Base-by-base conservation (phyloP, 805 yeast genomes). In the Yarrowia phangngaensis region DNA sequence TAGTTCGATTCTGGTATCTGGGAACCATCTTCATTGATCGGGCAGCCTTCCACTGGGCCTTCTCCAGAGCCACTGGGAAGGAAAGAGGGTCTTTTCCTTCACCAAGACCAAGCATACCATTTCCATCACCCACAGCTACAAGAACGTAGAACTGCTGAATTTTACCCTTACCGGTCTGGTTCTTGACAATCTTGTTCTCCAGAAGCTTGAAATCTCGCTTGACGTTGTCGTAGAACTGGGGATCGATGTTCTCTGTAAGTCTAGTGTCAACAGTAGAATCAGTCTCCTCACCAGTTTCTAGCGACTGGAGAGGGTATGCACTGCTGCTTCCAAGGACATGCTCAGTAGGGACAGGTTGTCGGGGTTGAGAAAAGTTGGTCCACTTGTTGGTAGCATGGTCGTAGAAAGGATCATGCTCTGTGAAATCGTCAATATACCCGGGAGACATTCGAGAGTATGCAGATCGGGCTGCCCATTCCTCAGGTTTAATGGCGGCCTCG, bases 31-130 rank as follows among this genome's bases (percentile, higher is more conserved):
- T 74, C 62, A 92, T 71, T 64, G 87, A 86, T 66, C 87, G 85
- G 49, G 89, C 83, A 1, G 97, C 97, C 60, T 84, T 82, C 95
- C 95, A 85, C 65, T 82, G 87, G 4, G 97, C 95, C 63, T 86
- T 84, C 30, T 76, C 69, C 24, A 82, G 74, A 2, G 97, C 95
- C 45, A 82, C 70, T 69, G 82, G 76, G 52, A 82, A 86, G 7
- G 36, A 24, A 50, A 77, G 80, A 56, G 87, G 73, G 53, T 92
- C 90, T 62, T 85, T 86, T 54, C 97, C 98, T 65, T 88, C 95
- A 41, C 97, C 98, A 40, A 89, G 71, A 27, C 97, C 97, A 52
- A 92, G 73, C 82, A 87, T 84, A 55, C 98, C 98, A 55, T 85
- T 84, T 50, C 80, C 76, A 66, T 92, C 95, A 38, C 98, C 98